Evolutionary conservation across 2,329 filamentous ascomycete genomes (phyloP).

Genomic region (Emmonsiellopsis sp.): DNA sequence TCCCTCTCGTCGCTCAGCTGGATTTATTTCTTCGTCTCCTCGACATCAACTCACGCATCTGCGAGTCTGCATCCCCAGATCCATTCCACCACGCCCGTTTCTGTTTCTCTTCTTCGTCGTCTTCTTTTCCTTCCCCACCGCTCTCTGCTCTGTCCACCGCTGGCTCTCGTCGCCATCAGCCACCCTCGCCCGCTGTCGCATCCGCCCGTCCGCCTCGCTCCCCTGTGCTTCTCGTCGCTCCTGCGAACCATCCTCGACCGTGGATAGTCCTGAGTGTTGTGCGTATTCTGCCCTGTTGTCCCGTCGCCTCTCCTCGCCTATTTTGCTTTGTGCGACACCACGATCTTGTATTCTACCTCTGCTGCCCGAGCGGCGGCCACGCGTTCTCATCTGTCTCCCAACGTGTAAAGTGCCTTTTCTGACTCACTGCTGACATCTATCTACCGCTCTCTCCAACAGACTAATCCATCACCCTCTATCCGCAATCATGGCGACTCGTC

Average conservation of each 20-base stretch:
- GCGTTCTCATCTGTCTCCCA: background rate
- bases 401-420: background rate
- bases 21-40: no score
- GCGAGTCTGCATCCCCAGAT: background rate
- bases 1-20: no score
- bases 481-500: slow-evolving; percentile 35
- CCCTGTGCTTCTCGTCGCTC: background rate
- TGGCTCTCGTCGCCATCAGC: background rate
- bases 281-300: background rate
- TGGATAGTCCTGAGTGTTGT: slow-evolving; percentile 12
- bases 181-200: background rate
- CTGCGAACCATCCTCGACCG: background rate
- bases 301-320: background rate
- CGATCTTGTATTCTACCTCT: background rate
- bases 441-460: slow-evolving; percentile 4
- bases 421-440: slow-evolving; percentile 4
- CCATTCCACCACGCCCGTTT: slow-evolving; percentile 1
- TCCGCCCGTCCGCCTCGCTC: background rate
- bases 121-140: background rate
- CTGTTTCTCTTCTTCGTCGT: slow-evolving; percentile 4
- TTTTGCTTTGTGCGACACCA: background rate
- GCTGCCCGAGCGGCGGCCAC: background rate
- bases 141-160: background rate
- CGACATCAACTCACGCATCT: background rate
- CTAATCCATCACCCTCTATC: background rate